Percentiles rank a stretch among this genome's conserved stretches.
These are phyloP conservation scores for Apiotrichum sp. DNA, from an alignment of 1,284 basidiomycete species.

Conservation along the genomic window DNA sequence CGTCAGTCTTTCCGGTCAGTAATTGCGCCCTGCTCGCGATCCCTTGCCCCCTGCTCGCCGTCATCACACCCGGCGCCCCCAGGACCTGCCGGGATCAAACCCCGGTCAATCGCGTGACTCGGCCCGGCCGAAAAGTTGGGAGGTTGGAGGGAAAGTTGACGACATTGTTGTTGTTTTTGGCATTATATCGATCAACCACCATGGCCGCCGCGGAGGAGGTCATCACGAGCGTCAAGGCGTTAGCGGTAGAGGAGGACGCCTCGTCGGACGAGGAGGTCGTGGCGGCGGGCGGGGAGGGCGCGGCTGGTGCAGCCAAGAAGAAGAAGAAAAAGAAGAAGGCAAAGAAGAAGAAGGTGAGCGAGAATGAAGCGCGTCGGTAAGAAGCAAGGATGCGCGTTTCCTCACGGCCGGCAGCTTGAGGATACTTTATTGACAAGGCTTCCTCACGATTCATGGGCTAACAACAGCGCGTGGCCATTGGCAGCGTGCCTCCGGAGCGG, in stretches of 20 bases:
- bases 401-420: no score
- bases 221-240: not conserved
- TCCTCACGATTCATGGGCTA: not conserved
- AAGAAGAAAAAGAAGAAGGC: conserved; percentile 21
- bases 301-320: conserved; percentile 4
- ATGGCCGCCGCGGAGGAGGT: not conserved
- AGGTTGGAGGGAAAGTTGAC: no score
- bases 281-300: not conserved
- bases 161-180: no score
- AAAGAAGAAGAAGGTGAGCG: conserved; percentile 11
- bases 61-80: no score
- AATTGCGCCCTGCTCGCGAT: no score
- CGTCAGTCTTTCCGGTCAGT: no score
- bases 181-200: no score
- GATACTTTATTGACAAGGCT: no score
- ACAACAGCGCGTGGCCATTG: conserved; percentile 1
- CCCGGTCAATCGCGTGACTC: no score
- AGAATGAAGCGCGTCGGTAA: conserved; percentile 12
- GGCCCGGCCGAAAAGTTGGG: no score
- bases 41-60: no score
- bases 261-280: conserved; percentile 1
- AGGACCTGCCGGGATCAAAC: no score
- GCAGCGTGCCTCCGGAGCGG: conserved; percentile 20
- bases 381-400: not conserved
- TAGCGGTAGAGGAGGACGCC: not conserved